Base-by-base conservation (phyloP, 2,329 filamentous ascomycete genomes). In the Tolypocladium album region DNA sequence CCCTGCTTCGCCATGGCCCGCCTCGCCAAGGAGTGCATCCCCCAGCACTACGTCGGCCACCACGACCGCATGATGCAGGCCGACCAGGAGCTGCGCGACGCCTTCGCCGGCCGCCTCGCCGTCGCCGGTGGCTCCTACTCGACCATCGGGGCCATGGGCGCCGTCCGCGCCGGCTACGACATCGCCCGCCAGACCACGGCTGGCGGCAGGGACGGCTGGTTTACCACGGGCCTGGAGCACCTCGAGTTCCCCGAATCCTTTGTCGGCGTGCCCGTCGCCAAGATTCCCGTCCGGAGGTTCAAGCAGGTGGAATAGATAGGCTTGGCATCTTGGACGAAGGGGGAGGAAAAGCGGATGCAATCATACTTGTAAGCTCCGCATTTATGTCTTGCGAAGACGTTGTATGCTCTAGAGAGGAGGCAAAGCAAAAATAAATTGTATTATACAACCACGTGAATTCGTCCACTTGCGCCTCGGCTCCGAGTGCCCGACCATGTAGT, bases 41-140 rank as follows among this genome's bases (percentile, higher is more conserved):
- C 94, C 13, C 94, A 99, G 75, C 95, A 96, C 72, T 82, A 81
- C 0, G 86, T 96, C 1, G 91, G 91, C 42, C 93, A 97, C 72
- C 74, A 82, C 34, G 72, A 77, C 11, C 80, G 83, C 61, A 84
- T 95, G 77, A 74, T 73, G 27, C 69, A 71, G 2, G 82, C 86
- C 1, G 79, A 87, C 66, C 67, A 73, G 2, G 77, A 86, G 58
- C 77, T 90, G 6, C 69, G 74, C 39, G 62, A 75, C 4, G 74
- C 76, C 6, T 95, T 87, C 70, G 71, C 79, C 11, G 85, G 87
- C 17, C 78, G 81, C 15, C 75, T 96, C 36, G 81, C 85, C 61
- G 86, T 94, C 22, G 80, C 78, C 0, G 82, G 82, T 4, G 78
- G 80, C 43, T 82, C 80, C 58, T 85, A 82, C 71, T 76, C 76